Evolutionary conservation across 2,329 filamentous ascomycete species (phyloP).

Genomic region (Dendrostoma leiphaemia): DNA sequence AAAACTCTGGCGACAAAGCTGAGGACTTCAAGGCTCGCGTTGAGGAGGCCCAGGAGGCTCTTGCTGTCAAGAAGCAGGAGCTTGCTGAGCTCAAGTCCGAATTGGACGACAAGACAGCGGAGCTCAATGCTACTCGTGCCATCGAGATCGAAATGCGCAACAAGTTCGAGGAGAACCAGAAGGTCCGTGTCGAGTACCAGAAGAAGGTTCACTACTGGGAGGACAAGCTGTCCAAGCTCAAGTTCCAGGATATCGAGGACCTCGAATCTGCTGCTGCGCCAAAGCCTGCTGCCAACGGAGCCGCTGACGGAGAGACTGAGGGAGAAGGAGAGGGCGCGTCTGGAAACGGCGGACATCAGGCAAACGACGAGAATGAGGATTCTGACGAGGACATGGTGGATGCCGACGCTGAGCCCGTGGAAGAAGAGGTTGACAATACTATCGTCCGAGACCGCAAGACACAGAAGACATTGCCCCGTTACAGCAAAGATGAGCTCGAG

Average conservation of each 20-base stretch:
- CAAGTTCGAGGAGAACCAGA: constrained; percentile 94
- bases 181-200: constrained; percentile 81
- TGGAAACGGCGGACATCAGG: constrained; percentile 20
- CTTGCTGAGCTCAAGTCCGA: constrained; percentile 77
- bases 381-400: constrained; percentile 30
- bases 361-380: constrained; percentile 24
- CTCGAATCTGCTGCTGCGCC: constrained; percentile 43
- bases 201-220: constrained; percentile 83
- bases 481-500: constrained; percentile 68
- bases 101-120: constrained; percentile 79
- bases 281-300: constrained; percentile 27
- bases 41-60: constrained; percentile 76
- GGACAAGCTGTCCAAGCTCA: constrained; percentile 82
- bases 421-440: constrained; percentile 25
- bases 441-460: constrained; percentile 30
- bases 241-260: constrained; percentile 77
- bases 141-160: constrained; percentile 98
- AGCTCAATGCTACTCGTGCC: constrained; percentile 85
- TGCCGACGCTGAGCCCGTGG: constrained; percentile 19
- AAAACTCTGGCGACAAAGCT: constrained; percentile 72
- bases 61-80: constrained; percentile 77
- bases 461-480: constrained; percentile 67
- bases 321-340: constrained; percentile 21
- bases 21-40: constrained; percentile 70
- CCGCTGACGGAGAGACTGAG: constrained; percentile 27